Evolutionary conservation across 2,329 filamentous ascomycete genomes (phyloP).

Genomic region (Fusarium buxicola): DNA sequence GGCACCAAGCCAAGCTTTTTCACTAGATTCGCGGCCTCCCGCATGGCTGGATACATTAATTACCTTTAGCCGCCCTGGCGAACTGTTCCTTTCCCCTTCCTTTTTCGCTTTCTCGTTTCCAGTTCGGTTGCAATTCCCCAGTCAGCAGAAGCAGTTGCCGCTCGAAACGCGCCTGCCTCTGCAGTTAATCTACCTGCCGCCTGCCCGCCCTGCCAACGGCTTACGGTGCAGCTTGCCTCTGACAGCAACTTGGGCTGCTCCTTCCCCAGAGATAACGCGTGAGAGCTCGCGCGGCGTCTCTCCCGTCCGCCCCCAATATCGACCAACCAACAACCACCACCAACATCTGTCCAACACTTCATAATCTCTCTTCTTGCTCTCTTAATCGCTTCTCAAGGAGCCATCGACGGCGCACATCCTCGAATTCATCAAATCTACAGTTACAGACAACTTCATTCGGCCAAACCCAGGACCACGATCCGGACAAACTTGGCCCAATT

Average conservation of each 20-base stretch:
- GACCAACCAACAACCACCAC: slow-evolving; percentile 12
- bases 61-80: slow-evolving; percentile 32
- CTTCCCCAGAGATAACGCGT: slow-evolving; percentile 1
- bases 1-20: slow-evolving; percentile 34
- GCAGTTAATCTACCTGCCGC: slow-evolving; percentile 41
- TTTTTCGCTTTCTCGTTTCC: slow-evolving; percentile 23
- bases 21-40: slow-evolving; percentile 1
- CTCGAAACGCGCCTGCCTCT: slow-evolving; percentile 29
- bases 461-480: slow-evolving; percentile 16
- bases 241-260: not conserved
- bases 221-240: slow-evolving; percentile 2
- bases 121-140: slow-evolving; percentile 3
- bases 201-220: slow-evolving; percentile 27
- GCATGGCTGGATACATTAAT: slow-evolving; percentile 17
- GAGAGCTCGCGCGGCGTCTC: not conserved
- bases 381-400: slow-evolving; percentile 14
- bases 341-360: slow-evolving; percentile 3
- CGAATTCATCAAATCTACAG: slow-evolving; percentile 14
- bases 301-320: slow-evolving; percentile 2
- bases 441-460: not conserved
- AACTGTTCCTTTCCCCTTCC: not conserved
- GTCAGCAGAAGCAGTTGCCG: slow-evolving; percentile 7
- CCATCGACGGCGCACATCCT: slow-evolving; percentile 5
- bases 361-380: slow-evolving; percentile 15
- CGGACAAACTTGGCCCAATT: slow-evolving; percentile 6